These are phyloP conservation scores for Synchytrium microbalum DNA, from an alignment of 371 early-diverging fungal species.

Conservation along the genomic window DNA sequence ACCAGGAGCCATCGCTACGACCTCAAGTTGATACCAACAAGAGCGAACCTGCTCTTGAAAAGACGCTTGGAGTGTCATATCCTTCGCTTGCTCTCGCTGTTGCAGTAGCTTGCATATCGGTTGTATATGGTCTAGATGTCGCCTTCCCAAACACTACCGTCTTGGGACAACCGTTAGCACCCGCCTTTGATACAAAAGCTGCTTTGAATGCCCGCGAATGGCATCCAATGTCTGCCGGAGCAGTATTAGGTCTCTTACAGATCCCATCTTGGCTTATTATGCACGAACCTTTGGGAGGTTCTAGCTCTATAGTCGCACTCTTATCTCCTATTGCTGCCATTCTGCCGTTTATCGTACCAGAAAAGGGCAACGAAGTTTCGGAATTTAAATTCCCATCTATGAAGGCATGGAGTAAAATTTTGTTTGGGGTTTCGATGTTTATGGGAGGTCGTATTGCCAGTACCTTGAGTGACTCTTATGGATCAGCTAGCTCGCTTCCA, in stretches of 20 bases:
- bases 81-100: too few species aligned
- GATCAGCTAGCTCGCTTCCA: background rate
- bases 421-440: background rate
- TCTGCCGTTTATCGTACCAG: slow-evolving; percentile 16
- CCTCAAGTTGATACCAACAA: too few species aligned
- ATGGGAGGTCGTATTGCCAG: background rate
- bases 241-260: slow-evolving; percentile 15
- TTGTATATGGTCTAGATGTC: too few species aligned
- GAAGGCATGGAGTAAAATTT: background rate
- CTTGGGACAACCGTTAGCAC: too few species aligned
- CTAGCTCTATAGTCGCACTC: slow-evolving; percentile 8
- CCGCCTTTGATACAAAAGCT: too few species aligned
- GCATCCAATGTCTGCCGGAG: slow-evolving; percentile 18
- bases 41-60: too few species aligned
- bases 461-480: background rate
- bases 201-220: too few species aligned
- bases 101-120: too few species aligned
- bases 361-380: background rate
- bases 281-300: slow-evolving; percentile 13
- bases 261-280: slow-evolving; percentile 7
- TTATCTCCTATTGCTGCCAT: slow-evolving; percentile 12
- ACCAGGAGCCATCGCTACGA: too few species aligned
- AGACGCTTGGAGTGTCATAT: too few species aligned
- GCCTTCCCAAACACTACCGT: too few species aligned
- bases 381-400: background rate